A percentile compares a stretch with the other conserved stretches of the same genome.
Evolutionary conservation across 257 asterid species (phyloP).

Genomic region (Nyctanthes arbortristis): DNA sequence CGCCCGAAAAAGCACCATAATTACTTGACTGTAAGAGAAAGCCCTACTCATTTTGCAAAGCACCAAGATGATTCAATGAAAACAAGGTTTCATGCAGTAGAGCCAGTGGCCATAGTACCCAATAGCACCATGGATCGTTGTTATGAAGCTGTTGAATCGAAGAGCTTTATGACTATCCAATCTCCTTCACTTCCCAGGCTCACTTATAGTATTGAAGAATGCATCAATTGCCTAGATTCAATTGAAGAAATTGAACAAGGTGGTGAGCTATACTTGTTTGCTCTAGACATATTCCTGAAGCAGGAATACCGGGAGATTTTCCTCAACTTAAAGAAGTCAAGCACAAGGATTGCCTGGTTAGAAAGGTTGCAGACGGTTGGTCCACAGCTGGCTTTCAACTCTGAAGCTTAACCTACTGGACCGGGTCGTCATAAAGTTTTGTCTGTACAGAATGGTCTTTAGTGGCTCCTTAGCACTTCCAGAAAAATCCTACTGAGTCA

Average conservation of each 20-base stretch:
- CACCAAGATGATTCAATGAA: constrained; percentile 15
- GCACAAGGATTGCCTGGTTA: constrained; percentile 38
- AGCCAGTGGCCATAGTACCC: constrained; percentile 18
- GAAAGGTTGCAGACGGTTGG: constrained; percentile 30
- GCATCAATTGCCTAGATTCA: constrained; percentile 36
- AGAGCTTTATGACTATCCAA: constrained; percentile 27
- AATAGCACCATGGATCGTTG: constrained; percentile 25
- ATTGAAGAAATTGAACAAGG: constrained; percentile 38
- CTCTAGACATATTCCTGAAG: constrained; percentile 35
- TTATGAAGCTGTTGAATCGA: constrained; percentile 37
- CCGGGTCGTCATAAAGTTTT: background rate
- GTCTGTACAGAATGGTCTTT: background rate
- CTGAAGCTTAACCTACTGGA: background rate
- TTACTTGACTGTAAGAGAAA: constrained; percentile 16
- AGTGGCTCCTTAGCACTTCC: background rate
- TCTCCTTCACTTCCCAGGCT: constrained; percentile 33
- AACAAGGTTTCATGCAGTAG: constrained; percentile 11
- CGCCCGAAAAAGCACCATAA: constrained; percentile 19
- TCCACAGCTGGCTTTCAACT: constrained; percentile 29
- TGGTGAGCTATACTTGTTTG: constrained; percentile 35
- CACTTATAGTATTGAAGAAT: constrained; percentile 34
- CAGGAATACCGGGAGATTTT: constrained; percentile 40
- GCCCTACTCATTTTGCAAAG: background rate
- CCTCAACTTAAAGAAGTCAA: constrained; percentile 37
- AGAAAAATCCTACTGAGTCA: no score